These are phyloP conservation scores for Talaromyces thailandensis DNA, from an alignment of 495 filamentous ascomycete species.

Conservation along the genomic window DNA sequence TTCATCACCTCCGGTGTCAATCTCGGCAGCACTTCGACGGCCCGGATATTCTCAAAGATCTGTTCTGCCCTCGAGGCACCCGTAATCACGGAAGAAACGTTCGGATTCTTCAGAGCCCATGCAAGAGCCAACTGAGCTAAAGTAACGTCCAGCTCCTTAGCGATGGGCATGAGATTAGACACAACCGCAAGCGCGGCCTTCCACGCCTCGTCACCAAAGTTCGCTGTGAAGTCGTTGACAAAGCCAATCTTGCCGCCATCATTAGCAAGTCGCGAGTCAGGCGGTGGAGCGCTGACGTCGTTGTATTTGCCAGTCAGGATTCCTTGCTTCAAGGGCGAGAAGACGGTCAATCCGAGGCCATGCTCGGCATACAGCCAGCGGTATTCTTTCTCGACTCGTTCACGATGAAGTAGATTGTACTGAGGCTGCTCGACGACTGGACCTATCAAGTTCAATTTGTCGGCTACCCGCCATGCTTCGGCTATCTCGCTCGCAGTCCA, in stretches of 20 bases:
- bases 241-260: constrained; percentile 8
- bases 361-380: constrained; percentile 43
- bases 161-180: constrained; percentile 48
- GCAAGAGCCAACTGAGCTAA: constrained; percentile 63
- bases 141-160: constrained; percentile 56
- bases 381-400: constrained; percentile 60
- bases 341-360: constrained; percentile 55
- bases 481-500: constrained; percentile 78
- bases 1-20: constrained; percentile 59
- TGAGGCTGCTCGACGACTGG: constrained; percentile 79
- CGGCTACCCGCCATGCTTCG: constrained; percentile 65
- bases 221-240: constrained; percentile 7
- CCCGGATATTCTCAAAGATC: constrained; percentile 59
- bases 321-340: constrained; percentile 52
- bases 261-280: not conserved
- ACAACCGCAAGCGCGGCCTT: constrained; percentile 10
- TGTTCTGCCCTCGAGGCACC: constrained; percentile 67
- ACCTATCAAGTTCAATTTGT: constrained; percentile 63
- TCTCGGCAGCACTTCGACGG: constrained; percentile 50
- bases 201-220: constrained; percentile 10
- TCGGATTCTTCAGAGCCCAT: constrained; percentile 70
- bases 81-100: constrained; percentile 67
- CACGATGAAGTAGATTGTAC: constrained; percentile 66
- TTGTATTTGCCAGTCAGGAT: constrained; percentile 66
- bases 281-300: constrained; percentile 27